A percentile compares a stretch with the other conserved stretches of the same genome.
phyloP scores from a whole-genome alignment of 495 filamentous ascomycete species.

The Tetracladium setigerum region DNA sequence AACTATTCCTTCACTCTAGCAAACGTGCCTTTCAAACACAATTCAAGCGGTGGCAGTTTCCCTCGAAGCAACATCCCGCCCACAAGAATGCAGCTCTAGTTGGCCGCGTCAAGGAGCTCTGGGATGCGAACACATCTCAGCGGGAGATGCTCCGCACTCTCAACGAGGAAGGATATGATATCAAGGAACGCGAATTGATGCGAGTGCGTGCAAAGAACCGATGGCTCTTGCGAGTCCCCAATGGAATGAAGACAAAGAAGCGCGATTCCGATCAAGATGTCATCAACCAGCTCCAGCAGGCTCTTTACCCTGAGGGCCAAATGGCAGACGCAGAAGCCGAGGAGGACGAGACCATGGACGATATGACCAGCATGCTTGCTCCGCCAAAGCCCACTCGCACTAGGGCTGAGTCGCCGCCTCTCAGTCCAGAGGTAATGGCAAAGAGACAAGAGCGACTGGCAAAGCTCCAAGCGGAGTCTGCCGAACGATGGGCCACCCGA shows the following conservation, averaged over 20 bases:
- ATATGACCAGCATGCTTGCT: constrained; percentile 1
- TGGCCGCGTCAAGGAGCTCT: constrained; percentile 63
- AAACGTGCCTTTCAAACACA: constrained; percentile 68
- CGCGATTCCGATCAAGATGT: constrained; percentile 21
- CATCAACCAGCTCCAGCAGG: constrained; percentile 20
- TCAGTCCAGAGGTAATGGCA: constrained; percentile 44
- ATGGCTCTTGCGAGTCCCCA: constrained; percentile 53
- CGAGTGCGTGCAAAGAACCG: constrained; percentile 57
- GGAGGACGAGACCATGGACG: constrained; percentile 11
- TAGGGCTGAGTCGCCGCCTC: constrained; percentile 27
- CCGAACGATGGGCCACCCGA: constrained; percentile 52
- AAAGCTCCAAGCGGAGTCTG: constrained; percentile 53
- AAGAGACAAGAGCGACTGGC: constrained; percentile 50
- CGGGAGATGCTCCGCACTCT: constrained; percentile 66
- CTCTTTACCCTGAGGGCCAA: constrained; percentile 19
- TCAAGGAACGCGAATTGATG: constrained; percentile 62
- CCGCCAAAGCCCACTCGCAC: not conserved
- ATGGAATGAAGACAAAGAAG: constrained; percentile 43
- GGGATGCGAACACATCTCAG: constrained; percentile 62
- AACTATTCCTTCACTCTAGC: constrained; percentile 33
- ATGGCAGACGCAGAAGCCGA: constrained; percentile 16
- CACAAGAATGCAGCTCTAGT: constrained; percentile 61
- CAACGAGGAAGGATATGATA: constrained; percentile 54
- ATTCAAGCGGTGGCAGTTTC: constrained; percentile 73
- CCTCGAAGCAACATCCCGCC: constrained; percentile 60